Evolutionary conservation across 2,329 filamentous ascomycete genomes (phyloP).

Genomic region (Penicillium hesseltinei): DNA sequence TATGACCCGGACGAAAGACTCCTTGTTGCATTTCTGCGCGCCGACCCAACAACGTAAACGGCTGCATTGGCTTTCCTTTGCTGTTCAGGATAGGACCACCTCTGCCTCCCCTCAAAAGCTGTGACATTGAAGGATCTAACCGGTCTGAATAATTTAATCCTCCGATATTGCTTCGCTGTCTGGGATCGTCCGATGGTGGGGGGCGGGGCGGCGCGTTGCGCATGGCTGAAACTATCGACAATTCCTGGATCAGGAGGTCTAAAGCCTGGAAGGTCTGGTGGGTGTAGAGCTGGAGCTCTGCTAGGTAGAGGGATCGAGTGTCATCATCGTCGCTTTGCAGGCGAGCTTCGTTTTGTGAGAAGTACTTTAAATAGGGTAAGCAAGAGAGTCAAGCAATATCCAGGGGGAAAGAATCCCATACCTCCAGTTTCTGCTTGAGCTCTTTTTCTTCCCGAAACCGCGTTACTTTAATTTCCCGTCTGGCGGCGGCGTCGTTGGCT

Average conservation of each 20-base stretch:
- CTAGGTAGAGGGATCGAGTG: constrained; percentile 74
- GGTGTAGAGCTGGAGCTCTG: constrained; percentile 68
- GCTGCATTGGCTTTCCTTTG: constrained; percentile 80
- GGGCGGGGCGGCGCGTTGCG: constrained; percentile 48
- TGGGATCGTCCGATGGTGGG: constrained; percentile 35
- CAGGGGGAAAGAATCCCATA: constrained; percentile 31
- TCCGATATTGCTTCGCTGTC: constrained; percentile 50
- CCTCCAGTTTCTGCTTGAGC: constrained; percentile 77
- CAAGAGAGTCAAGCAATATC: constrained; percentile 29
- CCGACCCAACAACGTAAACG: constrained; percentile 80
- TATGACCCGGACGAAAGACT: constrained; percentile 89
- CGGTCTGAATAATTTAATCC: constrained; percentile 66
- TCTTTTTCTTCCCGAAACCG: constrained; percentile 83
- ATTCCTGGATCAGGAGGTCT: constrained; percentile 82
- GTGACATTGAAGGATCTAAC: constrained; percentile 64
- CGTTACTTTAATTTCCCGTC: constrained; percentile 79
- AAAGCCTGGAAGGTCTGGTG: constrained; percentile 82
- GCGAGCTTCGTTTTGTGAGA: constrained; percentile 58
- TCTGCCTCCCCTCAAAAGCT: constrained; percentile 48
- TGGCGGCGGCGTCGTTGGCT: constrained; percentile 63
- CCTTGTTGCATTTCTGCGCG: constrained; percentile 72
- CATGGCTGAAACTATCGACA: constrained; percentile 75
- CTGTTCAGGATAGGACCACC: constrained; percentile 72
- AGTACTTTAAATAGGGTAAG: constrained; percentile 49
- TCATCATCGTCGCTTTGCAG: constrained; percentile 77